These are phyloP conservation scores for Eruca vesicaria DNA, from an alignment of 441 rosid genomes.

Conservation along the genomic window DNA sequence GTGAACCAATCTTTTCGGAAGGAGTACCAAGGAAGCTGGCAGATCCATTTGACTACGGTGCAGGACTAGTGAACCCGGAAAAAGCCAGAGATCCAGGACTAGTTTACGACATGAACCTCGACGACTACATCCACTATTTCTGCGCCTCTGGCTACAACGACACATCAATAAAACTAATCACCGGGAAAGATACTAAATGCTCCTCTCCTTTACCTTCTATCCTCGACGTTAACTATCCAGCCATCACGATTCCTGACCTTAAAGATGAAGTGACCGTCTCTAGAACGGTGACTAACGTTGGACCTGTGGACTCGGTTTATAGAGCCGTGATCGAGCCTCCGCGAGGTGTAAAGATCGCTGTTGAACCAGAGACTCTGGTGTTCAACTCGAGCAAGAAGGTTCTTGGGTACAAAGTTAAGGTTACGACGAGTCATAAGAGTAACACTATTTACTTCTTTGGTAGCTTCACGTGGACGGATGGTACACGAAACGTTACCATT, in stretches of 20 bases:
- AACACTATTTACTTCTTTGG: conserved; percentile 48
- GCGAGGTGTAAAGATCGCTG: conserved; percentile 36
- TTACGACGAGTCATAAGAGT: conserved; percentile 34
- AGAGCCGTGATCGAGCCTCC: conserved; percentile 47
- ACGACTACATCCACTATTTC: conserved; percentile 42
- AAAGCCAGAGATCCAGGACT: conserved; percentile 48
- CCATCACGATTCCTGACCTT: conserved; percentile 48
- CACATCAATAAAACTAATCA: conserved; percentile 33
- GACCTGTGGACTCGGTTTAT: conserved; percentile 48
- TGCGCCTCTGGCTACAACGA: conserved; percentile 41
- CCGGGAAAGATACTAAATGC: conserved; percentile 19
- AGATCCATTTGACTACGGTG: conserved; percentile 52
- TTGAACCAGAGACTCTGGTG: conserved; percentile 47
- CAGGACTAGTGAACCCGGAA: conserved; percentile 42
- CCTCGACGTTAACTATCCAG: conserved; percentile 53
- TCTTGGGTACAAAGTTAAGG: conserved; percentile 52
- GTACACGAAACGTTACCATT: conserved; percentile 22
- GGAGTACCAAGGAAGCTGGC: conserved; percentile 45
- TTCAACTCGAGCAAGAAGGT: conserved; percentile 42
- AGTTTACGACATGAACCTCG: conserved; percentile 41
- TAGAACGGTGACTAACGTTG: conserved; percentile 69
- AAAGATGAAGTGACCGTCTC: conserved; percentile 32
- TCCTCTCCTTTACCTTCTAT: conserved; percentile 44
- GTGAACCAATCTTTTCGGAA: conserved; percentile 40
- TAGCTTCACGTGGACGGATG: conserved; percentile 34